Conservation (phyloP, 176 grass and related monocot species). For the Eragrostis curvula region DNA sequence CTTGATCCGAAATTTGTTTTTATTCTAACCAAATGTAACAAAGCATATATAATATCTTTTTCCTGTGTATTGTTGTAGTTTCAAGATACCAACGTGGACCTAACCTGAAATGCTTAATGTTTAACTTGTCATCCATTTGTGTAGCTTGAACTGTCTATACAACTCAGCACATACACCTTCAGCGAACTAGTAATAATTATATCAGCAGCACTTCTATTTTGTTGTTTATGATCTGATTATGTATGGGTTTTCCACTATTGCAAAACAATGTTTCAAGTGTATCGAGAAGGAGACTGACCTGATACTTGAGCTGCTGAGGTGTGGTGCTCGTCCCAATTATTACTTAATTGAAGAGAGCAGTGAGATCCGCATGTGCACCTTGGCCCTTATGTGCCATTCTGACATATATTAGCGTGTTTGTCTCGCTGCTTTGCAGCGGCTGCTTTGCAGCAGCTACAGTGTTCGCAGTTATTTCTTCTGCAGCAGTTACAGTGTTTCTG, state of each 20-base stretch:
- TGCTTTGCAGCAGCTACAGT: too few species aligned
- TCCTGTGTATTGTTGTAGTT: neutral
- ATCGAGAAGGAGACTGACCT: slow-evolving; percentile 22
- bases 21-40: neutral
- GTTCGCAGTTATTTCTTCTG: too few species aligned
- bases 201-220: neutral
- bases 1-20: neutral
- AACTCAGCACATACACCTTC: neutral
- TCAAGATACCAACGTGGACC: too few species aligned
- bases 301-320: neutral
- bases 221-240: too few species aligned
- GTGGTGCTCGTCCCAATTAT: slow-evolving; percentile 25
- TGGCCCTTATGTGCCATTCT: slow-evolving; percentile 24
- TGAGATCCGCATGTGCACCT: neutral
- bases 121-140: neutral
- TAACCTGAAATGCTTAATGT: too few species aligned
- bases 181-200: neutral
- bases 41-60: too few species aligned
- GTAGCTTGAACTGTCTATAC: neutral
- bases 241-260: neutral
- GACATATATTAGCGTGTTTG: too few species aligned
- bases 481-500: too few species aligned
- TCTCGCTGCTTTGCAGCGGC: too few species aligned
- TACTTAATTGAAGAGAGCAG: neutral
- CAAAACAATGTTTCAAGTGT: slow-evolving; percentile 14